Evolutionary conservation across 2,329 filamentous ascomycete species (phyloP).

Genomic region (Colletotrichum sp.): DNA sequence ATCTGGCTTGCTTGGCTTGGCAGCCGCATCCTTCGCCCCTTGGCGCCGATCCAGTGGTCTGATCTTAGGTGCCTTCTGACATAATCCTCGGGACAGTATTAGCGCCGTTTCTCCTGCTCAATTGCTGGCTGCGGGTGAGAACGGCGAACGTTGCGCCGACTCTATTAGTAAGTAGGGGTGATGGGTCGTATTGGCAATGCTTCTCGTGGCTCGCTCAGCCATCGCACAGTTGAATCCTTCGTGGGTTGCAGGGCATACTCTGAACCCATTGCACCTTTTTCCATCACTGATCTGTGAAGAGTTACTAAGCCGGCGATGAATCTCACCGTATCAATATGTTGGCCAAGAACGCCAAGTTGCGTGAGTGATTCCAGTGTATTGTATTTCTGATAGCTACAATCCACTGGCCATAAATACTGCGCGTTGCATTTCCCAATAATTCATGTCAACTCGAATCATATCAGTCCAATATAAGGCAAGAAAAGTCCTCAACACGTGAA

Average conservation of each 20-base stretch:
- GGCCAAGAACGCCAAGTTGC: not conserved
- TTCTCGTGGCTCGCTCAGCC: not conserved
- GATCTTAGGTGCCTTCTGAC: not conserved
- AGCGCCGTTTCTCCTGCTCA: not conserved
- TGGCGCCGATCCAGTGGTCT: not conserved
- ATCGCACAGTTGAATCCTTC: not conserved
- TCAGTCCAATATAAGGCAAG: not conserved
- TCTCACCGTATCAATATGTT: not conserved
- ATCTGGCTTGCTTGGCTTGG: not conserved
- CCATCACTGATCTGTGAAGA: not conserved
- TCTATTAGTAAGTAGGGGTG: not conserved
- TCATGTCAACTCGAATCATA: not conserved
- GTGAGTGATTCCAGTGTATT: not conserved
- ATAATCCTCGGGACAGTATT: not conserved
- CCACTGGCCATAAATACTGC: not conserved
- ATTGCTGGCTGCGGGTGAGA: not conserved
- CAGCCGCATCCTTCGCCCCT: not conserved
- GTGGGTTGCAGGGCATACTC: not conserved
- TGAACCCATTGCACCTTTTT: fast-evolving
- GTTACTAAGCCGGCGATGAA: not conserved
- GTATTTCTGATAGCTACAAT: not conserved
- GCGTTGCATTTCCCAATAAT: not conserved
- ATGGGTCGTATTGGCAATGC: not conserved
- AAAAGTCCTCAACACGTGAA: fast-evolving
- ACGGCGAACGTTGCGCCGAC: not conserved